Base-by-base conservation (phyloP, 257 asterid species). In the Lycium barbarum region DNA sequence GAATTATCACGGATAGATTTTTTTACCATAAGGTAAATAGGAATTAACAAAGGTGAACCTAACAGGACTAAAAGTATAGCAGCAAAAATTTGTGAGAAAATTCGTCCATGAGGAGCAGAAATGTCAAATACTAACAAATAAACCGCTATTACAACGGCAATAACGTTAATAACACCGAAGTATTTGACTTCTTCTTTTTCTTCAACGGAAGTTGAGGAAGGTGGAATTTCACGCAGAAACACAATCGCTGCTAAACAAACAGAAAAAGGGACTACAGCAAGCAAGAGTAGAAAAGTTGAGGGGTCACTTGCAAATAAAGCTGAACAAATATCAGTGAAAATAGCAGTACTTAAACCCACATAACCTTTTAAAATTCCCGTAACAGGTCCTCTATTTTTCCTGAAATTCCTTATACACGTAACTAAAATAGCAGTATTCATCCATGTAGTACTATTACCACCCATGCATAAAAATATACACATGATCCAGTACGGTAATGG, bases 381-480 rank as follows among this genome's bases (percentile, higher is more conserved):
- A 2, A 97, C 98, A 0, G 98, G 98, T 11, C 99, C 99, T 1
- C 99, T 89, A 67, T 94, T 96, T 84, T 89, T 93, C 7, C 97
- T 86, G 86, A 96, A 94, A 87, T 96, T 96, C 12, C 99, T 93
- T 61, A 96, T 93, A 89, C 98, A 96, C 0, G 98, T 96, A 0
- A 94, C 99, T 47, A 96, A 87, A 81, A 96, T 68, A 8, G 99
- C 99, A 1, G 99, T 96, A 91, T 96, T 96, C 99, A 96, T 96
- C 99, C 99, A 96, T 8, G 99, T 96, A 18, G 98, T 93, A 85
- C 98, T 94, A 94, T 96, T 96, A 1, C 99, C 99, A 8, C 98
- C 99, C 99, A 96, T 91, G 89, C 99, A 97, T 55, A 97, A 89
- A 80, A 97, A 93, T 33, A 97, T 86, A 54, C 94, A 91, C 99